Conservation (phyloP, 176 grass and related monocot species). For the Alopecurus myosuroides region DNA sequence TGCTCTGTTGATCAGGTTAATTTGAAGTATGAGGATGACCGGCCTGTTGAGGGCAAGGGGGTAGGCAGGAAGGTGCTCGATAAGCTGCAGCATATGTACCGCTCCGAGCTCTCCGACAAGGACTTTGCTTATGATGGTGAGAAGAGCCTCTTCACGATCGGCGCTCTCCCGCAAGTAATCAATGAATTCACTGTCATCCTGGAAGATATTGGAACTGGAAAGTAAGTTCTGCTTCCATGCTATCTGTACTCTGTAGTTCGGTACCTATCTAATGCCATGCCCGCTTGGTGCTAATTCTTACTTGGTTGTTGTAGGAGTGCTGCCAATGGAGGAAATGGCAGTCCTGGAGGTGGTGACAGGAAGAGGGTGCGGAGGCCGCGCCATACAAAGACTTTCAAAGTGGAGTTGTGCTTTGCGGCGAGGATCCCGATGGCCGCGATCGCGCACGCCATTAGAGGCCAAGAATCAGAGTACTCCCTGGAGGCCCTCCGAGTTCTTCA, state of each 20-base stretch:
- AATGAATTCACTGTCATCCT: slow-evolving; percentile 57
- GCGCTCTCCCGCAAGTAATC: slow-evolving; percentile 50
- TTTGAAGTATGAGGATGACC: slow-evolving; percentile 64
- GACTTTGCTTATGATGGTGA: slow-evolving; percentile 70
- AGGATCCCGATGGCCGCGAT: slow-evolving; percentile 59
- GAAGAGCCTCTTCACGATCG: slow-evolving; percentile 56
- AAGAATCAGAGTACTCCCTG: slow-evolving; percentile 51
- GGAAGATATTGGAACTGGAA: slow-evolving; percentile 39
- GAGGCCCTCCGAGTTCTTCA: slow-evolving; percentile 57
- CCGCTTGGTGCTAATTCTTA: background rate
- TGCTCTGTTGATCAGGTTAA: slow-evolving; percentile 35
- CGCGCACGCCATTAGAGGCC: slow-evolving; percentile 39
- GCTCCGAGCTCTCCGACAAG: slow-evolving; percentile 46
- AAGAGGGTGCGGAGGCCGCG: slow-evolving; percentile 37
- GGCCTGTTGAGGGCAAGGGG: slow-evolving; percentile 45
- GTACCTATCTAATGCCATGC: background rate
- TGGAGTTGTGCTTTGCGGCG: slow-evolving; percentile 39
- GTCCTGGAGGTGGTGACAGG: slow-evolving; percentile 44
- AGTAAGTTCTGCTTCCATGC: slow-evolving; percentile 26
- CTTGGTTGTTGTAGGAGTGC: slow-evolving; percentile 24
- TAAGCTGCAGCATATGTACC: slow-evolving; percentile 50
- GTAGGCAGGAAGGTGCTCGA: slow-evolving; percentile 61
- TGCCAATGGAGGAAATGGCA: slow-evolving; percentile 45
- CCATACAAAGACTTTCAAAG: slow-evolving; percentile 49
- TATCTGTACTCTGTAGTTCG: too few species aligned